These are phyloP conservation scores for Acanthamoeba triangularis DNA, from an alignment of 208 protist species.

Conservation along the genomic window DNA sequence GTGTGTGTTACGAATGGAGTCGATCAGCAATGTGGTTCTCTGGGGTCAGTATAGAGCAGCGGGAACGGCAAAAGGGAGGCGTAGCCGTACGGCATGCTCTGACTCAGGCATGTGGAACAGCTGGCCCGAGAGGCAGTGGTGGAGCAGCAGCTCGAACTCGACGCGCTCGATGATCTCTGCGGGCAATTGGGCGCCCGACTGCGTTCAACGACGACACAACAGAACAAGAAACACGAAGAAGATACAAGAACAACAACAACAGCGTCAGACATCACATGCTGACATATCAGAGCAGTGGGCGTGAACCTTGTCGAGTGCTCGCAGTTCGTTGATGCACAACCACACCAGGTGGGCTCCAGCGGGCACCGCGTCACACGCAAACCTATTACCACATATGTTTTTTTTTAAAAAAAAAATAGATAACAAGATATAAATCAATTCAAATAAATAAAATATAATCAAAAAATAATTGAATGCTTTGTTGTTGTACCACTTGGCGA, in stretches of 20 bases:
- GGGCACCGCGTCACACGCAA: constrained; percentile 7
- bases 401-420: background rate
- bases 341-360: constrained; percentile 25
- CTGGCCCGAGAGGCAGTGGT: constrained; percentile 25
- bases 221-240: no score
- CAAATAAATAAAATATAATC: no score
- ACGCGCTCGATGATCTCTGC: background rate
- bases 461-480: background rate
- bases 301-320: background rate
- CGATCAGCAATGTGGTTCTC: no score
- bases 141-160: constrained; percentile 33
- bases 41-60: no score
- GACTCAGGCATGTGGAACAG: constrained; percentile 6
- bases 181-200: background rate
- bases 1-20: no score
- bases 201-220: no score
- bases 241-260: no score
- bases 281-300: no score
- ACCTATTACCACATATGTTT: background rate
- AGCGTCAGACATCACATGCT: no score
- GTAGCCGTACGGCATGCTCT: background rate
- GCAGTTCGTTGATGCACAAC: constrained; percentile 29
- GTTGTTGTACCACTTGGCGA: background rate
- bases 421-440: background rate
- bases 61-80: no score